A percentile compares a stretch with the other conserved stretches of the same genome.
phyloP scores from a whole-genome alignment of 768 basidiomycete species.

The Hebeloma cylindrosporum region DNA sequence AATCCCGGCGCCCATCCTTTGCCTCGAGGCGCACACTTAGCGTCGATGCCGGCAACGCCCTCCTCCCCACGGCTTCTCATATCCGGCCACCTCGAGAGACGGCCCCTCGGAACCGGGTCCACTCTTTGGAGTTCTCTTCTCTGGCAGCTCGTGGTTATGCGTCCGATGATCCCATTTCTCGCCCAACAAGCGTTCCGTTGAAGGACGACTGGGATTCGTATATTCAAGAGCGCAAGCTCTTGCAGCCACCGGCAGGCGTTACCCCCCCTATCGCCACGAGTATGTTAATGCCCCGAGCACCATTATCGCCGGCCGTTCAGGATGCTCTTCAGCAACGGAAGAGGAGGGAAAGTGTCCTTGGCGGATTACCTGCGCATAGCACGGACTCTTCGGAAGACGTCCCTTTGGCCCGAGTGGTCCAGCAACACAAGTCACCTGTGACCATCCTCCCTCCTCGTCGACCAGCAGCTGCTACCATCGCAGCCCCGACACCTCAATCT shows the following conservation, averaged over 20 bases:
- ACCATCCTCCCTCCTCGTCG: slow-evolving; percentile 51
- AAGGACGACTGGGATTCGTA: slow-evolving; percentile 86
- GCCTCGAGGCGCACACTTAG: slow-evolving; percentile 69
- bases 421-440: slow-evolving; percentile 36
- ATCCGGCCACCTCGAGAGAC: slow-evolving; percentile 67
- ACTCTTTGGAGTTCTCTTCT: slow-evolving; percentile 69
- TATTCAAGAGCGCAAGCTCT: slow-evolving; percentile 77
- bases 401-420: slow-evolving; percentile 38
- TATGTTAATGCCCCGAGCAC: slow-evolving; percentile 38
- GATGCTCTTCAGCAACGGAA: slow-evolving; percentile 75
- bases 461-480: slow-evolving; percentile 32
- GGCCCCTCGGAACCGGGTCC: slow-evolving; percentile 68
- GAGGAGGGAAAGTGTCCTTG: slow-evolving; percentile 67
- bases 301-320: slow-evolving; percentile 69
- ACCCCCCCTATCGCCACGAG: slow-evolving; percentile 75
- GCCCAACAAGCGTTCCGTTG: slow-evolving; percentile 74
- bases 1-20: slow-evolving; percentile 65
- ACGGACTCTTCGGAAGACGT: slow-evolving; percentile 50
- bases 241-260: slow-evolving; percentile 81
- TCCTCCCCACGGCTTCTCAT: slow-evolving; percentile 49
- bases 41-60: slow-evolving; percentile 54
- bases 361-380: slow-evolving; percentile 39
- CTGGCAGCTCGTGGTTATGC: slow-evolving; percentile 42
- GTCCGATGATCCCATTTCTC: slow-evolving; percentile 54
- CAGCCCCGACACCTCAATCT: slow-evolving; percentile 50